Evolutionary conservation across 768 basidiomycete genomes (phyloP).

Genomic region (Trametes sanguinea): DNA sequence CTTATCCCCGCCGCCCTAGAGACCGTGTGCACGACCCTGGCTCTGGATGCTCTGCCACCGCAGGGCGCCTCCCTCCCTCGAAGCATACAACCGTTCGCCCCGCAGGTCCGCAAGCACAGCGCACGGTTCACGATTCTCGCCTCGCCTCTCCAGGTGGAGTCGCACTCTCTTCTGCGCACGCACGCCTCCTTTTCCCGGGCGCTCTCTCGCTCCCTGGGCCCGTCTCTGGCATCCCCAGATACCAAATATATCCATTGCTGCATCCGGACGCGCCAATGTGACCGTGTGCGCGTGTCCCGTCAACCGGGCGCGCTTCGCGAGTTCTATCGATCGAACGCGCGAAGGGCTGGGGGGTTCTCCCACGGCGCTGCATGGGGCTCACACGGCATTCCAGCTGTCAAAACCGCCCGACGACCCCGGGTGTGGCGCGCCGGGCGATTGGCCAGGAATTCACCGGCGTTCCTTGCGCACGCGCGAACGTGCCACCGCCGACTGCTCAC

Average conservation of each 20-base stretch:
- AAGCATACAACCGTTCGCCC: not conserved
- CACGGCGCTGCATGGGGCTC: not conserved
- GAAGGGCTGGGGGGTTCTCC: not conserved
- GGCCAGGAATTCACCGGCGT: not conserved
- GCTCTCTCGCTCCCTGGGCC: no score
- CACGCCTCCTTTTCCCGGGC: no score
- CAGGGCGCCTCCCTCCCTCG: not conserved
- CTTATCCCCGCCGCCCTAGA: slow-evolving; percentile 12
- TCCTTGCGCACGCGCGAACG: not conserved
- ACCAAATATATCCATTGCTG: no score
- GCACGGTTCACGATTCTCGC: not conserved
- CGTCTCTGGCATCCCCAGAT: no score
- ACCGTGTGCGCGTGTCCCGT: no score
- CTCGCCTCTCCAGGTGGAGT: not conserved
- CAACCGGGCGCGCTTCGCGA: not conserved
- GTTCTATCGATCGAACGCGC: not conserved
- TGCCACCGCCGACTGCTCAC: no score
- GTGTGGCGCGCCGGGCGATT: not conserved
- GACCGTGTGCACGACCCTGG: not conserved
- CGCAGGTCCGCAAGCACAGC: no score
- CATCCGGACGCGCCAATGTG: no score
- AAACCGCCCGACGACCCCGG: not conserved
- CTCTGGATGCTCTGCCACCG: no score
- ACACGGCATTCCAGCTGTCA: not conserved
- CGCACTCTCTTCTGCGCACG: not conserved